Conservation (phyloP, 2,329 filamentous ascomycete species). For the Scedosporium dehoogii region DNA sequence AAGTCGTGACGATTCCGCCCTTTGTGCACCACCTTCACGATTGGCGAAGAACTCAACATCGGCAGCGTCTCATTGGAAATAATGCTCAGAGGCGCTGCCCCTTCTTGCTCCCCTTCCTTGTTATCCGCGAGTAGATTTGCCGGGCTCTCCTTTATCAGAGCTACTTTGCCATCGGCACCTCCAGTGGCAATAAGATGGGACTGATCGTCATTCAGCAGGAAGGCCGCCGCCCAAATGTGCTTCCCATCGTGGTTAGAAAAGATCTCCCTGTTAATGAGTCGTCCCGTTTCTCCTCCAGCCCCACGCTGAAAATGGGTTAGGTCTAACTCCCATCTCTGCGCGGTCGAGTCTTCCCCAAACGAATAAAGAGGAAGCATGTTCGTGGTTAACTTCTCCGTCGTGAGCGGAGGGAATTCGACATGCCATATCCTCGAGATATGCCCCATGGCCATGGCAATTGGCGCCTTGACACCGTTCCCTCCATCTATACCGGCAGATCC, state of each 20-base stretch:
- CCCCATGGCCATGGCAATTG: slow-evolving; percentile 68
- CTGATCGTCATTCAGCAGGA: slow-evolving; percentile 19
- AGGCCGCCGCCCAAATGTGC: slow-evolving; percentile 73
- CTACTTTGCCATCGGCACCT: slow-evolving; percentile 70
- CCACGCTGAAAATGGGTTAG: slow-evolving; percentile 16
- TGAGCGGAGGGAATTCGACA: slow-evolving; percentile 51
- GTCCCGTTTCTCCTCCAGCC: background rate
- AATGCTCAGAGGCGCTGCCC: slow-evolving; percentile 2
- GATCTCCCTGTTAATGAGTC: slow-evolving; percentile 31
- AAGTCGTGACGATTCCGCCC: slow-evolving; percentile 19
- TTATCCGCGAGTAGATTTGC: background rate
- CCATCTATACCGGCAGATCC: slow-evolving; percentile 23
- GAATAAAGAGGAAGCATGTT: slow-evolving; percentile 51
- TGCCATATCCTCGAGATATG: slow-evolving; percentile 88
- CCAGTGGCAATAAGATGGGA: slow-evolving; percentile 54
- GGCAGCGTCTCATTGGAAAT: slow-evolving; percentile 2
- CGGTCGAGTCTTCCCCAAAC: slow-evolving; percentile 75
- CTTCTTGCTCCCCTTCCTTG: background rate
- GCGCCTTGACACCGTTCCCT: slow-evolving; percentile 17
- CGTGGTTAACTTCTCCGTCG: slow-evolving; percentile 4
- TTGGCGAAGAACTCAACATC: background rate
- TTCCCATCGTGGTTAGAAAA: slow-evolving; percentile 70
- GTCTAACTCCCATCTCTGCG: slow-evolving; percentile 58
- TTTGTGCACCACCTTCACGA: background rate
- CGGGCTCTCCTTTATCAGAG: slow-evolving; percentile 27